Conservation (phyloP, 2,329 filamentous ascomycete genomes). For the Claviceps digitariae region DNA sequence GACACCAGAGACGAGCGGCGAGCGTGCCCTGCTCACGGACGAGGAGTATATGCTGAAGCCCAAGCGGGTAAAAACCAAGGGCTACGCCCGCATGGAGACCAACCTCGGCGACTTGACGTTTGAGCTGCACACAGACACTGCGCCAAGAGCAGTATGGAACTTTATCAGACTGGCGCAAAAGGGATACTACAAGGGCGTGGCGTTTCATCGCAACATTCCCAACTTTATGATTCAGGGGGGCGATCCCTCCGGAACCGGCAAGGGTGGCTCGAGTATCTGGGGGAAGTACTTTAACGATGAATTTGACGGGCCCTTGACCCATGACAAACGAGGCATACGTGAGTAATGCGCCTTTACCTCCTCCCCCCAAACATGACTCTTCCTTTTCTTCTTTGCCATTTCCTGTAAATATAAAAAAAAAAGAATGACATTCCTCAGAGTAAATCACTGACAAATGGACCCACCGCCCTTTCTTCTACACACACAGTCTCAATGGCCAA, state of each 20-base stretch:
- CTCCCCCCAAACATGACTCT: background rate
- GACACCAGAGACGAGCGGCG: conserved; percentile 79
- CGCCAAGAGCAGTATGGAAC: conserved; percentile 93
- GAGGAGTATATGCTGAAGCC: conserved; percentile 96
- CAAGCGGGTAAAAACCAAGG: conserved; percentile 75
- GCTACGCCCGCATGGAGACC: conserved; percentile 82
- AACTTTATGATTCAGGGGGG: conserved; percentile 98
- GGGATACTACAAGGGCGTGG: conserved; percentile 74
- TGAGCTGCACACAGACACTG: conserved; percentile 80
- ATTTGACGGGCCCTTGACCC: conserved; percentile 77
- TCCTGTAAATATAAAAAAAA: background rate
- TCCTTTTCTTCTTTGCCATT: background rate
- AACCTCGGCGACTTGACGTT: conserved; percentile 74
- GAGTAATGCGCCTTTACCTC: conserved; percentile 6
- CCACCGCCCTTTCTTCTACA: background rate
- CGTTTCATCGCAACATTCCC: conserved; percentile 87
- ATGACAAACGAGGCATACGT: conserved; percentile 60
- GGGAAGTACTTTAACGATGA: conserved; percentile 91
- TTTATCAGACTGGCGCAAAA: conserved; percentile 79
- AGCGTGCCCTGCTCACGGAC: conserved; percentile 74
- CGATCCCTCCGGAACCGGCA: conserved; percentile 82
- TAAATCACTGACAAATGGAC: background rate
- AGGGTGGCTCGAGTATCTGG: conserved; percentile 86
- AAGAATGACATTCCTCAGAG: background rate
- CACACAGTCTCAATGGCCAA: conserved; percentile 70